phyloP scores from a whole-genome alignment of 2,329 filamentous ascomycete species.

The Zarea fungicola region DNA sequence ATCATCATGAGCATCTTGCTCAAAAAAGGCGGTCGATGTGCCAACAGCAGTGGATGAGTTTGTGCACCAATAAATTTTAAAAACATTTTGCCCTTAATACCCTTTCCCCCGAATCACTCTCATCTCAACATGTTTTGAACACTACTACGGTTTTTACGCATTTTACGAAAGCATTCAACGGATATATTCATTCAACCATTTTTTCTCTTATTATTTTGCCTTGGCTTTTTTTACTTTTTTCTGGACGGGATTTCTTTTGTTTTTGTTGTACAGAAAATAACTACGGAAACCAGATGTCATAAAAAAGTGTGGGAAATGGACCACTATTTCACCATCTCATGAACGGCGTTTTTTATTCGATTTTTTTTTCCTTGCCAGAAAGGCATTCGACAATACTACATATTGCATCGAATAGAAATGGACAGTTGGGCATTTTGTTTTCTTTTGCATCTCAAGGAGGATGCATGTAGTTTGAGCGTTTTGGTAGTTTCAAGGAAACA shows the following conservation, averaged over 20 bases:
- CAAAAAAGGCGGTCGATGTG: neutral
- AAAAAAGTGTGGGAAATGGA: slow-evolving; percentile 9
- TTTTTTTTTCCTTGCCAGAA: neutral
- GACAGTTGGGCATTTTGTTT: neutral
- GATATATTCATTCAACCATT: neutral
- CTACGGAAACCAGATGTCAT: slow-evolving; percentile 5
- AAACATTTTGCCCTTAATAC: neutral
- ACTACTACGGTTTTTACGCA: slow-evolving; percentile 4
- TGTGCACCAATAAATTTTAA: neutral
- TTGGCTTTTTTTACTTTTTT: neutral
- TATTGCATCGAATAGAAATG: neutral
- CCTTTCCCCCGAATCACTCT: too few species aligned
- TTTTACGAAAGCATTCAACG: slow-evolving; percentile 10
- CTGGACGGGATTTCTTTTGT: neutral
- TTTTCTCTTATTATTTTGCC: neutral
- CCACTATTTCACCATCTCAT: slow-evolving; percentile 1
- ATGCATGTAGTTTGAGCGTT: neutral
- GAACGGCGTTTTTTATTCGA: slow-evolving; percentile 4
- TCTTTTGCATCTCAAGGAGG: neutral
- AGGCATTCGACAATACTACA: neutral
- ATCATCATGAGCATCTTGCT: neutral
- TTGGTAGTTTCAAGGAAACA: slow-evolving; percentile 13
- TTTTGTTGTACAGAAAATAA: neutral
- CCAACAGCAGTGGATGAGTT: neutral
- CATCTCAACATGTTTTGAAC: slow-evolving; percentile 1